These are phyloP conservation scores for Pharnaceum exiguum DNA, from an alignment of 148 eudicot species.

Conservation along the genomic window DNA sequence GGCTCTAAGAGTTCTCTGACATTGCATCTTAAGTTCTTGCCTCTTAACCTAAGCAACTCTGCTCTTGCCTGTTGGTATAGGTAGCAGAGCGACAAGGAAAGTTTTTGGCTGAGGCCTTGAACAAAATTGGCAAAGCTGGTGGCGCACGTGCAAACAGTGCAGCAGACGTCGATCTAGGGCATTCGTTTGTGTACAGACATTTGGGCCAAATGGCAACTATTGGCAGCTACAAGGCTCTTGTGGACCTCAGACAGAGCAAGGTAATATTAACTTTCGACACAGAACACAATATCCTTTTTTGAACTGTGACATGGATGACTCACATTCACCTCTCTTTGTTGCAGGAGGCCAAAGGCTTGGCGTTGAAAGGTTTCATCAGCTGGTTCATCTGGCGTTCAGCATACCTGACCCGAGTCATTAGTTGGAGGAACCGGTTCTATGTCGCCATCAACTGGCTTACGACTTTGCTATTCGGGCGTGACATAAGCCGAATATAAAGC, in stretches of 20 bases:
- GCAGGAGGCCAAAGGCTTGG: slow-evolving; percentile 78
- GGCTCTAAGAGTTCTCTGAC: background rate
- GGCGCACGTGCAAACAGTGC: slow-evolving; percentile 68
- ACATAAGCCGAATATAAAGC: slow-evolving; percentile 67
- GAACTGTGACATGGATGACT: background rate
- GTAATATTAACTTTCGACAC: slow-evolving; percentile 22
- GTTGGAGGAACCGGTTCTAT: slow-evolving; percentile 96
- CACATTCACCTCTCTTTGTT: background rate
- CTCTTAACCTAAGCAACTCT: background rate
- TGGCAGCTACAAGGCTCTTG: slow-evolving; percentile 96
- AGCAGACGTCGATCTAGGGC: slow-evolving; percentile 54
- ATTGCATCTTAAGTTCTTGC: background rate
- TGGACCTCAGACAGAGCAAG: slow-evolving; percentile 96
- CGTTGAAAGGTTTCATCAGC: slow-evolving; percentile 78
- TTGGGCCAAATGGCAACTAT: slow-evolving; percentile 95
- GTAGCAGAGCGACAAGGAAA: slow-evolving; percentile 98
- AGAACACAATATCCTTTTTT: background rate
- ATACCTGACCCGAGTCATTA: slow-evolving; percentile 85
- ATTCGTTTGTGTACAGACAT: slow-evolving; percentile 79
- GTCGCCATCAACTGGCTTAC: slow-evolving; percentile 93
- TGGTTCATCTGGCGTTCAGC: slow-evolving; percentile 98
- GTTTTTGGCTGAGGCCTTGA: slow-evolving; percentile 62
- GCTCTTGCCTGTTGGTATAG: slow-evolving; percentile 28
- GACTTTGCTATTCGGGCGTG: slow-evolving; percentile 89
- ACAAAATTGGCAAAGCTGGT: slow-evolving; percentile 66